Evolutionary conservation across 164 flowering plant genomes (phyloP), one percentile per base, ranked within the genome.

Genomic region (Santalum album): DNA sequence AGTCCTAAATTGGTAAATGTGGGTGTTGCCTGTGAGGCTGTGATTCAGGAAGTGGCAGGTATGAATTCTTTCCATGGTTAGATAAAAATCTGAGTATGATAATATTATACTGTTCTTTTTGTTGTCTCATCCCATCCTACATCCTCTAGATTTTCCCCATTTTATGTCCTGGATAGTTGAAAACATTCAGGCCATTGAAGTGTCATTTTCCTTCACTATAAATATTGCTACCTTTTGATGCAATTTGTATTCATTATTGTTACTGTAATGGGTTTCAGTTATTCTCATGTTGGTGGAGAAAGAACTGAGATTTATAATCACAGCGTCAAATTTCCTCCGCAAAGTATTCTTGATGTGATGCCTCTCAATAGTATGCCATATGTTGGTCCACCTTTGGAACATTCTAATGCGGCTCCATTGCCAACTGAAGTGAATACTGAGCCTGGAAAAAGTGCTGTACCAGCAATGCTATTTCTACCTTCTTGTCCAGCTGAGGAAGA

Each of bases 311-410:
- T n/a, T 12, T 1, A 45, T 45, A n/a, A 22, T 45, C 25, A 20
- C 10, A 9, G 4, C 21, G 21, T 11, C 21, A n/a, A 22, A 7
- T 17, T 6, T 45, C 15, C 14, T 45, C 49, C 49, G 7, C 14
- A 12, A 7, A 19, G 12, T 29, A 12, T 50, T 17, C 53, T 50
- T 50, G 15, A 25, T 50, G 53, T 50, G 36, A 17, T 21, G 20
- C 53, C 53, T 14, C 53, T 50, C 21, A 50, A 50, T 50, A 25
- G 35, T 18, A 17, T 50, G 34, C 53, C 53, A 15, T 50, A 25
- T 15, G 35, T 25, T 15, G 53, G 53, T 50, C 53, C 53, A 18
- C 53, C 53, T 17, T 19, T 29, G 20, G 5, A 18, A 50, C 0
- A 50, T 18, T 17, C 34, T 50, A 9, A 19, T 9, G 2, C 34